Percentiles rank a stretch among this genome's conserved stretches.
phyloP scores from a whole-genome alignment of 331 rosid genomes.

The Ulmus americana region DNA sequence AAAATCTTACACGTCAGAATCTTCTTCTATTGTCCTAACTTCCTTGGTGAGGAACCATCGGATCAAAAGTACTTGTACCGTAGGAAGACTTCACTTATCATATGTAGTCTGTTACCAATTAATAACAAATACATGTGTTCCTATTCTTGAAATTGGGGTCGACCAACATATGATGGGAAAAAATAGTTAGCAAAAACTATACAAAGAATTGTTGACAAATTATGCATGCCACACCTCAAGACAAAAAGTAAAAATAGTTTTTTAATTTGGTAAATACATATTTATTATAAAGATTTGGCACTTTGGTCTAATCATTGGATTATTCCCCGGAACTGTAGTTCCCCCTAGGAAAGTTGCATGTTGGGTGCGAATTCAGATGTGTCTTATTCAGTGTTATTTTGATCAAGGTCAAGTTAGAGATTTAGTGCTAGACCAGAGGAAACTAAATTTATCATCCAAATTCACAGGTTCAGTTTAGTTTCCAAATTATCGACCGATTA shows the following conservation, averaged over 20 bases:
- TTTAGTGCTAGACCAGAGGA: no score
- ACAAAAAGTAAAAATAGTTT: background rate
- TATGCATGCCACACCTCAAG: background rate
- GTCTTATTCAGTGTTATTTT: no score
- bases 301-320: conserved; percentile 3
- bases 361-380: background rate
- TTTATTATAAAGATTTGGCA: background rate
- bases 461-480: no score
- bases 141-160: background rate
- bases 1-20: no score
- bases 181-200: background rate
- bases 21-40: no score
- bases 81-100: no score
- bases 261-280: background rate
- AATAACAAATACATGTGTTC: background rate
- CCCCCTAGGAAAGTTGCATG: background rate
- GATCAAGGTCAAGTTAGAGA: no score
- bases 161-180: background rate
- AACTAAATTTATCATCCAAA: no score
- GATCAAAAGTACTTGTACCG: no score
- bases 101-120: no score
- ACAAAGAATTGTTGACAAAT: background rate
- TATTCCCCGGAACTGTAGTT: background rate
- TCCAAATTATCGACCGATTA: no score
- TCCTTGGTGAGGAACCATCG: no score